These are phyloP conservation scores for Ceratocystis ficicola DNA, from an alignment of 2,329 filamentous ascomycete species.

Conservation along the genomic window DNA sequence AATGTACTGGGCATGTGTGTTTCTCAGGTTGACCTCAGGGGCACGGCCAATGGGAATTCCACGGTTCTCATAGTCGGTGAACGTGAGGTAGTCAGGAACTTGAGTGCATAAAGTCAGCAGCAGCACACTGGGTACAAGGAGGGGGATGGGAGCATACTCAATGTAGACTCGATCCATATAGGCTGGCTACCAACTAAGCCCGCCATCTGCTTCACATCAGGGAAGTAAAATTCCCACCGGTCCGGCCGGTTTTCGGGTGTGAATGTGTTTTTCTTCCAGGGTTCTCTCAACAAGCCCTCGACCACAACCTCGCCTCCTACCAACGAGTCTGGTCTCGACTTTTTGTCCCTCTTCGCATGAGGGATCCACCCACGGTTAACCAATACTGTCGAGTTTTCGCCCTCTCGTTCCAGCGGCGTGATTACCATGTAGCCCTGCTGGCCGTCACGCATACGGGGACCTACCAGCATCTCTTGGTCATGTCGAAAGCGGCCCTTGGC, in stretches of 20 bases:
- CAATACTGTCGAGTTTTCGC: conserved; percentile 55
- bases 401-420: conserved; percentile 70
- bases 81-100: conserved; percentile 60
- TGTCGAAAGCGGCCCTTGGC: conserved; percentile 65
- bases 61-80: conserved; percentile 61
- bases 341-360: conserved; percentile 57
- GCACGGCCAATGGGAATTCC: conserved; percentile 83
- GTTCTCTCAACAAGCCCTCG: conserved; percentile 73
- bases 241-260: conserved; percentile 82
- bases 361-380: conserved; percentile 88
- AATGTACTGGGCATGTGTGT: conserved; percentile 97
- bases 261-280: conserved; percentile 97
- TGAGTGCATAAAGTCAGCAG: conserved; percentile 17
- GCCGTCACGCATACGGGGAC: conserved; percentile 77
- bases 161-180: conserved; percentile 92
- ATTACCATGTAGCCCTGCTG: conserved; percentile 84
- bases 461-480: conserved; percentile 92
- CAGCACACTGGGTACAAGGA: conserved; percentile 15
- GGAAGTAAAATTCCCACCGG: conserved; percentile 83
- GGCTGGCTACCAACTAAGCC: conserved; percentile 66
- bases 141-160: conserved; percentile 45
- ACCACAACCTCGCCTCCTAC: conserved; percentile 61
- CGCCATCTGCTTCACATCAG: conserved; percentile 88
- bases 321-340: conserved; percentile 51
- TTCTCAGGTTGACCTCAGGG: conserved; percentile 82